phyloP scores from a whole-genome alignment of 805 yeast species.

The Metschnikowia orientalis region DNA sequence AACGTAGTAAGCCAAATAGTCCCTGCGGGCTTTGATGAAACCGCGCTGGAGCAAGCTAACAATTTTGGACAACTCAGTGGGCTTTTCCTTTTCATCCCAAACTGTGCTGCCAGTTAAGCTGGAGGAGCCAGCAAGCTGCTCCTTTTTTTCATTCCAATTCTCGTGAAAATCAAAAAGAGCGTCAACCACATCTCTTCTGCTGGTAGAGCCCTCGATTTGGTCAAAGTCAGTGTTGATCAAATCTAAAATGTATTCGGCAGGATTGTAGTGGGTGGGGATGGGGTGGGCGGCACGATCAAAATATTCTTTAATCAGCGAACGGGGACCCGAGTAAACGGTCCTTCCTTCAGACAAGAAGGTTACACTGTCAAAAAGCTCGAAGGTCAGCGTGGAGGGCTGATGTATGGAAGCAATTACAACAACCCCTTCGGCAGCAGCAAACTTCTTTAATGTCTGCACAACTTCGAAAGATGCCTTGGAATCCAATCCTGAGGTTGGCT shows the following conservation, averaged over 20 bases:
- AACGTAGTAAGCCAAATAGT: slow-evolving; percentile 34
- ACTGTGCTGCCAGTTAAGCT: background rate
- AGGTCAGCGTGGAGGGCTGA: slow-evolving; percentile 78
- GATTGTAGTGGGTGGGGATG: slow-evolving; percentile 20
- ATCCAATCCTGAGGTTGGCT: slow-evolving; percentile 85
- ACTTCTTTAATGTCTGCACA: slow-evolving; percentile 52
- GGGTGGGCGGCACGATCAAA: slow-evolving; percentile 33
- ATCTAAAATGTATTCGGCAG: slow-evolving; percentile 28
- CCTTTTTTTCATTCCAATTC: background rate
- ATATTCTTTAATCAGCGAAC: slow-evolving; percentile 42
- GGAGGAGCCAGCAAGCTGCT: background rate
- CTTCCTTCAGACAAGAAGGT: slow-evolving; percentile 63
- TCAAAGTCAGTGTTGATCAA: slow-evolving; percentile 27
- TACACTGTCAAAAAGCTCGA: slow-evolving; percentile 60
- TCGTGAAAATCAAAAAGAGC: slow-evolving; percentile 4
- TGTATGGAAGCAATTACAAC: slow-evolving; percentile 74
- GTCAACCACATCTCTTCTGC: slow-evolving; percentile 2
- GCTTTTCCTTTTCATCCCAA: slow-evolving; percentile 1
- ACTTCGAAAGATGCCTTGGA: slow-evolving; percentile 67
- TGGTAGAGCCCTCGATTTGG: background rate
- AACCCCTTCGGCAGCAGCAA: slow-evolving; percentile 47
- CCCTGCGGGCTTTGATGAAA: slow-evolving; percentile 31
- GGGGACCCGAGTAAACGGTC: slow-evolving; percentile 41
- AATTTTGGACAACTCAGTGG: slow-evolving; percentile 10
- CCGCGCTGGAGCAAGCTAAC: slow-evolving; percentile 22